Conservation (phyloP, 495 filamentous ascomycete species). For the Apodospora peruviana region DNA sequence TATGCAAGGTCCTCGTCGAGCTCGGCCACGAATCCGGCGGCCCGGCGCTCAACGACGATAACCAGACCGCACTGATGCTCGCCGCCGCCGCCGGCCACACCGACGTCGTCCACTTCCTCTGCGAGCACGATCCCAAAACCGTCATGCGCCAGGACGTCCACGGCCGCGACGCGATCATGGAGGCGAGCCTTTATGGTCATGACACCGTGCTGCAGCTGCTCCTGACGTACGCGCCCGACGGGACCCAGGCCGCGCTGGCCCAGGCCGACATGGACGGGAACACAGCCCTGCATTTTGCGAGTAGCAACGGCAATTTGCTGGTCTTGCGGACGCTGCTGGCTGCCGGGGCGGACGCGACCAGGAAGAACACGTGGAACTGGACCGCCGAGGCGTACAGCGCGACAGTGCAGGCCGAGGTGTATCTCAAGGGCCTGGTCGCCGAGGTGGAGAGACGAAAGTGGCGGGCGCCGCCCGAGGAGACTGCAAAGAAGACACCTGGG, state of each 20-base stretch:
- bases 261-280: slow-evolving; percentile 62
- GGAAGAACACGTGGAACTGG: slow-evolving; percentile 65
- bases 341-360: slow-evolving; percentile 57
- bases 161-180: slow-evolving; percentile 55
- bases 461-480: slow-evolving; percentile 20
- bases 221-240: slow-evolving; percentile 45
- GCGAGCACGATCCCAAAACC: slow-evolving; percentile 30
- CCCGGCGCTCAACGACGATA: slow-evolving; percentile 62
- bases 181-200: slow-evolving; percentile 49
- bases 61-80: slow-evolving; percentile 67
- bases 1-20: slow-evolving; percentile 51
- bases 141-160: slow-evolving; percentile 50
- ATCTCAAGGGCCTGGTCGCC: slow-evolving; percentile 59
- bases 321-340: slow-evolving; percentile 66
- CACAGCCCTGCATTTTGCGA: slow-evolving; percentile 69
- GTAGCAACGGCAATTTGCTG: slow-evolving; percentile 62
- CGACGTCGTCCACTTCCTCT: slow-evolving; percentile 55
- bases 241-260: slow-evolving; percentile 40
- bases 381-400: slow-evolving; percentile 66
- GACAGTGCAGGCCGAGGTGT: slow-evolving; percentile 70
- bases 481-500: slow-evolving; percentile 25
- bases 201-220: slow-evolving; percentile 57
- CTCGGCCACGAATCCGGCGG: slow-evolving; percentile 52
- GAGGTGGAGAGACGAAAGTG: slow-evolving; percentile 45
- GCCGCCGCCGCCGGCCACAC: slow-evolving; percentile 54